phyloP scores from a whole-genome alignment of 2,329 filamentous ascomycete genomes.

The Metarhizium rileyi region DNA sequence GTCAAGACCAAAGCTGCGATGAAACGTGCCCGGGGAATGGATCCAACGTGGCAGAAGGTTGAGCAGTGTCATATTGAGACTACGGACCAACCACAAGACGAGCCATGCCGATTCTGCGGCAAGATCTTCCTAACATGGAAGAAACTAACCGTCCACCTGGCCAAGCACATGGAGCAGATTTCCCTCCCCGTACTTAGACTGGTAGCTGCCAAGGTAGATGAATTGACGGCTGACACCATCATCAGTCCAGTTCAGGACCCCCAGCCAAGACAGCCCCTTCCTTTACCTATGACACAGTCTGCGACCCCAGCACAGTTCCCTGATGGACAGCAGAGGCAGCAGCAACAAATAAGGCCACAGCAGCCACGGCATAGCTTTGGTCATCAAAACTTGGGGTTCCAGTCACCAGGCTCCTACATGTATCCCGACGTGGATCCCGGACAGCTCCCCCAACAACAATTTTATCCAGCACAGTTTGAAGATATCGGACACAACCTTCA shows the following conservation, averaged over 20 bases:
- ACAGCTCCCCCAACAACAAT: constrained; percentile 16
- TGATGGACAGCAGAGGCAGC: constrained; percentile 9
- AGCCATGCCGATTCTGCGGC: constrained; percentile 81
- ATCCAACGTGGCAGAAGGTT: constrained; percentile 67
- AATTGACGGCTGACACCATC: constrained; percentile 50
- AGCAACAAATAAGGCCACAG: constrained; percentile 12
- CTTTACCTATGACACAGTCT: constrained; percentile 14
- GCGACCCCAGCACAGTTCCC: constrained; percentile 15
- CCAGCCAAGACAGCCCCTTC: constrained; percentile 27
- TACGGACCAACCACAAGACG: constrained; percentile 52
- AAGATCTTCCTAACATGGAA: constrained; percentile 79
- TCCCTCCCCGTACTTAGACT: constrained; percentile 67
- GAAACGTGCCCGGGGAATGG: constrained; percentile 46
- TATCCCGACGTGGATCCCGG: constrained; percentile 19
- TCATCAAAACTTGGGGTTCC: constrained; percentile 8
- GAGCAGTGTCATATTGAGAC: constrained; percentile 70
- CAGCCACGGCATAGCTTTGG: constrained; percentile 8
- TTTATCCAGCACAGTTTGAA: constrained; percentile 18
- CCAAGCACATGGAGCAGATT: constrained; percentile 90
- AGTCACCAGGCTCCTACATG: constrained; percentile 12
- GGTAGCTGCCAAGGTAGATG: constrained; percentile 35
- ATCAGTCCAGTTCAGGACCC: constrained; percentile 58
- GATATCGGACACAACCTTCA: constrained; percentile 18
- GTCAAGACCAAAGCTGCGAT: constrained; percentile 62
- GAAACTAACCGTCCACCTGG: constrained; percentile 85